Conservation (phyloP, 2,329 filamentous ascomycete species). For the Diaporthe sp. region DNA sequence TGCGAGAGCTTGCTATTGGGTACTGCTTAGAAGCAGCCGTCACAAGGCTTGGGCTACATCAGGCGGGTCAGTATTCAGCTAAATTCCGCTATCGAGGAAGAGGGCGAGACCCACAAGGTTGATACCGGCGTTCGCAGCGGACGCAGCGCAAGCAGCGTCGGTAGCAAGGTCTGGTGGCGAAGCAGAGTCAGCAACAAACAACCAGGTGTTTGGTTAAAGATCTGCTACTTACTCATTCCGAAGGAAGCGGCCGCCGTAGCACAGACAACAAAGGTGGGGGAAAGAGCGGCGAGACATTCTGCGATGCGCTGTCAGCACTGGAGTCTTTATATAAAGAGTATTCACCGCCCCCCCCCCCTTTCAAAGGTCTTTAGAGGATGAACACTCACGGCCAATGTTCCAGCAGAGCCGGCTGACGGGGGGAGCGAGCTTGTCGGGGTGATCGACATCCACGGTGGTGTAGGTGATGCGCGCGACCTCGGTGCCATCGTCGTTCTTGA, state of each 20-base stretch:
- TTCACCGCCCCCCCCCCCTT: neutral
- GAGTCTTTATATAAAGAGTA: neutral
- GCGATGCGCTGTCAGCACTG: neutral
- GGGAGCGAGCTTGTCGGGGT: neutral
- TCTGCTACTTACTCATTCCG: neutral
- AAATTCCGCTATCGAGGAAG: neutral
- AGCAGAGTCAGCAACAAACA: neutral
- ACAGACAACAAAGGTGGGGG: neutral
- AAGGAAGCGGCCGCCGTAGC: neutral
- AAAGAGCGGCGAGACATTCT: neutral
- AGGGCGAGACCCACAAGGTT: neutral
- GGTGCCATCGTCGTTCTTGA: neutral
- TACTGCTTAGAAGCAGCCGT: neutral
- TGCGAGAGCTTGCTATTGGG: neutral
- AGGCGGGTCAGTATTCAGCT: neutral
- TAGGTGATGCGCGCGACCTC: neutral
- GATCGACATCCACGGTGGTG: neutral
- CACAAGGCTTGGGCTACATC: neutral
- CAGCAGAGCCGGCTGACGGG: neutral
- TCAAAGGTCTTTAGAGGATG: neutral
- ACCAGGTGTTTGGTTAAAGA: neutral
- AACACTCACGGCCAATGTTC: neutral
- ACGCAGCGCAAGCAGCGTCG: neutral
- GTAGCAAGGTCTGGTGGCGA: neutral
- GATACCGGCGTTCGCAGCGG: neutral